A percentile compares a stretch with the other conserved stretches of the same genome.
phyloP scores from a whole-genome alignment of 495 filamentous ascomycete genomes.

The Bacidia rubella region DNA sequence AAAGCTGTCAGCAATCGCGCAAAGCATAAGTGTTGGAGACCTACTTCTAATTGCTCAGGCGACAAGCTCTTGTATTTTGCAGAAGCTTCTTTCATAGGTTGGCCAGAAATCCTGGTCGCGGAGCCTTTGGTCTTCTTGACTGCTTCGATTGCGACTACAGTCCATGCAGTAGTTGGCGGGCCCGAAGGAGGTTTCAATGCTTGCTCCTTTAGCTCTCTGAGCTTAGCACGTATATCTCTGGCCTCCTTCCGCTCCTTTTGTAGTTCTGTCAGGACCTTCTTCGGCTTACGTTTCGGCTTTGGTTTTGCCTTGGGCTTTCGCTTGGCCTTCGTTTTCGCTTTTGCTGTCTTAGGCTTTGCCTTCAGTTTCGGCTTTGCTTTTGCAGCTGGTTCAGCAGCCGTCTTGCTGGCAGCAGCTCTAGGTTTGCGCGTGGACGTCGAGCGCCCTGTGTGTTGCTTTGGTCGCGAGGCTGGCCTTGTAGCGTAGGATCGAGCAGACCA shows the following conservation, averaged over 20 bases:
- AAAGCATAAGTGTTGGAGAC: neutral
- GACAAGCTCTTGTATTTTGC: conserved; percentile 19
- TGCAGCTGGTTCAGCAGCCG: conserved; percentile 11
- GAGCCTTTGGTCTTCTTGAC: neutral
- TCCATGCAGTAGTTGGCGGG: conserved; percentile 7
- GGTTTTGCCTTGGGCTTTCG: conserved; percentile 10
- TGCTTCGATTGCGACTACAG: conserved; percentile 20
- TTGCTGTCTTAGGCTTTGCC: conserved; percentile 10
- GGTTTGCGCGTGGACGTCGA: conserved; percentile 12
- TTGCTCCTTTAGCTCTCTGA: conserved; percentile 24
- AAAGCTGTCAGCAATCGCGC: conserved; percentile 3
- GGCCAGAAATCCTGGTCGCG: neutral
- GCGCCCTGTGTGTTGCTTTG: conserved; percentile 22
- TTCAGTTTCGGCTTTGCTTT: conserved; percentile 1
- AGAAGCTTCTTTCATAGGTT: conserved; percentile 13
- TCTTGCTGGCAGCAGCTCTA: conserved; percentile 9
- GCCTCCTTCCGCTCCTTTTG: conserved; percentile 13
- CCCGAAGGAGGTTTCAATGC: conserved; percentile 24
- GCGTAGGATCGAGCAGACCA: conserved; percentile 11
- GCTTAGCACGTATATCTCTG: conserved; percentile 13
- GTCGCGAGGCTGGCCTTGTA: conserved; percentile 13
- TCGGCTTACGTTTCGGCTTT: conserved; percentile 15
- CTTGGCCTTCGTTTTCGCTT: conserved; percentile 11
- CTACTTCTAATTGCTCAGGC: conserved; percentile 28
- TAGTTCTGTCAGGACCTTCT: conserved; percentile 2